These are phyloP conservation scores for Fraxinus floribunda DNA, from an alignment of 305 asterid species.

Conservation along the genomic window DNA sequence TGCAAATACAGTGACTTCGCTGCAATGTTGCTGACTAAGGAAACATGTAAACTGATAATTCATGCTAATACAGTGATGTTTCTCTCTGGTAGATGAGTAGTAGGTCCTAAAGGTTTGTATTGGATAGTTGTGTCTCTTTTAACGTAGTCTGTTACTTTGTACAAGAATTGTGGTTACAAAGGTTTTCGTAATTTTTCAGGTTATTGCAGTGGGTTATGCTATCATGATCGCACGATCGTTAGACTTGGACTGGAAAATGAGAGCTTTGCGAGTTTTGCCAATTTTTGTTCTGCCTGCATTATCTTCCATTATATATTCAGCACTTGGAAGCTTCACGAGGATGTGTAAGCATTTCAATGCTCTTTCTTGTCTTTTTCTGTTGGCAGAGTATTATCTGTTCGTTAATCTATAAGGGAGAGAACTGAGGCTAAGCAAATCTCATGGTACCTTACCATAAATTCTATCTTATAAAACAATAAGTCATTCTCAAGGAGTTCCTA, in stretches of 20 bases:
- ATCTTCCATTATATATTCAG: conserved; percentile 49
- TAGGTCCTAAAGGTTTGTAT: not conserved
- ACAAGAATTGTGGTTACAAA: conserved; percentile 4
- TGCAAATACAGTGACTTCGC: not conserved
- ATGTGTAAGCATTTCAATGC: conserved; percentile 54
- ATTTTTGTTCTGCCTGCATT: conserved; percentile 77
- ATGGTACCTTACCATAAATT: not conserved
- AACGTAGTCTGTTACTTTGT: not conserved
- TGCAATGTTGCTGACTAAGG: not conserved
- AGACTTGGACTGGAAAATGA: conserved; percentile 83
- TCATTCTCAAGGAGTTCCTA: not conserved
- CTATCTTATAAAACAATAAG: not conserved
- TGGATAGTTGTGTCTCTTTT: not conserved
- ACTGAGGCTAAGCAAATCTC: not conserved
- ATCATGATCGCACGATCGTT: conserved; percentile 75
- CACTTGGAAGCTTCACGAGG: conserved; percentile 56
- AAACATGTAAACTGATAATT: not conserved
- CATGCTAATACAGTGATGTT: not conserved
- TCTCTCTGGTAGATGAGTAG: not conserved
- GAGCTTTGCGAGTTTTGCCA: conserved; percentile 84
- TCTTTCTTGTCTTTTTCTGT: conserved; percentile 1
- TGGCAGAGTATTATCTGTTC: not conserved
- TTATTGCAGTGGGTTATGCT: conserved; percentile 79
- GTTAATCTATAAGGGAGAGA: not conserved
- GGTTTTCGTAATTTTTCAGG: conserved; percentile 38